Conservation (phyloP, 257 asterid species). For the Petrea volubilis region DNA sequence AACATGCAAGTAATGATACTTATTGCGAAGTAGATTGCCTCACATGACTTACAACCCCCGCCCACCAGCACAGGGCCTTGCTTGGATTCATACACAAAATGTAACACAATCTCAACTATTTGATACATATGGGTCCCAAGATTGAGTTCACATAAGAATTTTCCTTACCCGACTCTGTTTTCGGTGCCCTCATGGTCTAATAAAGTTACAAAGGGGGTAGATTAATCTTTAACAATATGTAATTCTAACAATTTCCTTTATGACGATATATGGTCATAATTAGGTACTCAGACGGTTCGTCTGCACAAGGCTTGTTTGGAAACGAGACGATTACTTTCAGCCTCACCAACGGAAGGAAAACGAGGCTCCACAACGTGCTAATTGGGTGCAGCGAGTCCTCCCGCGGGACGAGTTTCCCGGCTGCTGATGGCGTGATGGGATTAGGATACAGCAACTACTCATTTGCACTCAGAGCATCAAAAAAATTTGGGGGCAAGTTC, state of each 20-base stretch:
- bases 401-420: conserved; percentile 33
- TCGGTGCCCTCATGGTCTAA: background rate
- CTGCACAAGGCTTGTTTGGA: conserved; percentile 49
- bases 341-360: conserved; percentile 32
- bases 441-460: conserved; percentile 58
- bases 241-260: background rate
- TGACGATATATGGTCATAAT: background rate
- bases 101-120: no score
- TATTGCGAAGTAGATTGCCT: conserved; percentile 41
- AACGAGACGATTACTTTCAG: conserved; percentile 44
- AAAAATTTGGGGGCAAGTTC: conserved; percentile 50
- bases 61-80: conserved; percentile 18
- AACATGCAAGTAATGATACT: conserved; percentile 38
- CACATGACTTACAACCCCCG: conserved; percentile 36
- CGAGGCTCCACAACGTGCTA: conserved; percentile 36
- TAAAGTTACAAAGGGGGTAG: background rate
- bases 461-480: conserved; percentile 39
- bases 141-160: no score
- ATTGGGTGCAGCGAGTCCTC: conserved; percentile 51
- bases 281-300: conserved; percentile 61
- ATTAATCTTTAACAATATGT: background rate
- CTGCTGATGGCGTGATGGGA: conserved; percentile 57
- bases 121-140: no score
- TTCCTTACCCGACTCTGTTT: background rate
- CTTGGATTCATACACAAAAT: conserved; percentile 1